Evolutionary conservation across 805 yeast species (phyloP).

Genomic region (Ogataea pini): DNA sequence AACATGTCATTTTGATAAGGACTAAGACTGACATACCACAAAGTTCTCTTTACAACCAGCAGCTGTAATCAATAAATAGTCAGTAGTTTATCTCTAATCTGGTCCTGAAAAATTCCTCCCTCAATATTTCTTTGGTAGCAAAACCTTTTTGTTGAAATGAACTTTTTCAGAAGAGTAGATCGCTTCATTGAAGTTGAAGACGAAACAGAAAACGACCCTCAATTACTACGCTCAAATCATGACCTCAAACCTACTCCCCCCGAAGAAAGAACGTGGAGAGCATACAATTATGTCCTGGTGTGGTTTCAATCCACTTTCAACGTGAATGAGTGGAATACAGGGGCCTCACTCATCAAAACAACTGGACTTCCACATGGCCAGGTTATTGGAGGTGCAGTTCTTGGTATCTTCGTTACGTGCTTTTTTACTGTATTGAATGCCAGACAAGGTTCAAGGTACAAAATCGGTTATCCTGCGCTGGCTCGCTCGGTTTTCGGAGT

Average conservation of each 20-base stretch:
- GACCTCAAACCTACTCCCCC: constrained; percentile 41
- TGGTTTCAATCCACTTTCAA: constrained; percentile 30
- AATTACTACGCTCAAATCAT: constrained; percentile 30
- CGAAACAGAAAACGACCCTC: constrained; percentile 28
- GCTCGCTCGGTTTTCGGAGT: constrained; percentile 42
- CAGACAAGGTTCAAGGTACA: constrained; percentile 25
- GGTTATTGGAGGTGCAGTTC: constrained; percentile 18
- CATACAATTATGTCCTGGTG: constrained; percentile 22
- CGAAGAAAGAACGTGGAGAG: constrained; percentile 39
- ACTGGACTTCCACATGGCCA: constrained; percentile 7
- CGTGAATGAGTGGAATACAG: constrained; percentile 34
- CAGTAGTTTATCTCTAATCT: not conserved
- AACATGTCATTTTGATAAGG: too few species aligned
- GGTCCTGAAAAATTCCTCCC: not conserved
- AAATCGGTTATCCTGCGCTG: constrained; percentile 39
- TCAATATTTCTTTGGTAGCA: not conserved
- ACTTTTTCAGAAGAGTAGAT: constrained; percentile 32
- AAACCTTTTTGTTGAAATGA: constrained; percentile 13
- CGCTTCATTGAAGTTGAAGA: constrained; percentile 17
- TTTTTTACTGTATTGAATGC: constrained; percentile 22
- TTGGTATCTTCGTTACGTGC: constrained; percentile 19
- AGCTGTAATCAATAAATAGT: not conserved
- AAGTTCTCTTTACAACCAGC: not conserved
- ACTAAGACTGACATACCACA: not conserved
- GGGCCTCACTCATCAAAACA: constrained; percentile 22